A percentile compares a stretch with the other conserved stretches of the same genome.
phyloP scores from a whole-genome alignment of 106 monocot species.

The Dendrobium catenatum region DNA sequence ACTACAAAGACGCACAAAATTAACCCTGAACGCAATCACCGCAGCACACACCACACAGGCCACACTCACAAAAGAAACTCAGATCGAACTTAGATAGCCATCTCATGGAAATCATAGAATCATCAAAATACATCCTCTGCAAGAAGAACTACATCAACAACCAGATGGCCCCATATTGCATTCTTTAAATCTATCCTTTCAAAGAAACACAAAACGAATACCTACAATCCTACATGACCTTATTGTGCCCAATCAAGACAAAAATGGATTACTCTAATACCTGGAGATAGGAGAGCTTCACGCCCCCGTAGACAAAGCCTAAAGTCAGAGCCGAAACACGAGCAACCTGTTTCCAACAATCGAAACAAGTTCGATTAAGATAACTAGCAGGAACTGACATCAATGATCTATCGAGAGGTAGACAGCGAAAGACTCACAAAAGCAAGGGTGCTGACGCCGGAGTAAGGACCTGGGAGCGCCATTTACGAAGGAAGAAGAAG shows the following conservation, averaged over 20 bases:
- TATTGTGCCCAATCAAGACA: background rate
- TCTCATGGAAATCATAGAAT: too few relatives aligned
- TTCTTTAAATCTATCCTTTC: too few relatives aligned
- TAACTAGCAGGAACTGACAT: background rate
- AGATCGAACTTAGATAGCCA: background rate
- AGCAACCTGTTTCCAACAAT: constrained; percentile 42
- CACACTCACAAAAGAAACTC: background rate
- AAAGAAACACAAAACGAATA: too few relatives aligned
- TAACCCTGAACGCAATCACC: background rate
- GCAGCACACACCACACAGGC: background rate
- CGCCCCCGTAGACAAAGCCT: constrained; percentile 44
- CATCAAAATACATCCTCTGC: too few relatives aligned
- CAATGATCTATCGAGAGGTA: background rate
- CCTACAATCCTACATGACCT: too few relatives aligned
- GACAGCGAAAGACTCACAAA: constrained; percentile 22
- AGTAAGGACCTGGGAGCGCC: constrained; percentile 55
- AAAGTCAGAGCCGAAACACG: constrained; percentile 43
- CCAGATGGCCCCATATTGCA: too few relatives aligned
- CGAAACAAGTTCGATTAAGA: background rate
- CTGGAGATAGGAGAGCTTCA: constrained; percentile 56
- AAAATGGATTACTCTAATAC: constrained; percentile 18
- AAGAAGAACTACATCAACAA: too few relatives aligned
- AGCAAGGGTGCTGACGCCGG: constrained; percentile 53
- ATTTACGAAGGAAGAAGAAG: constrained; percentile 9
- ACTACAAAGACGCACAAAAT: background rate